Base-by-base conservation (phyloP, 768 basidiomycete genomes). In the Amanita phalloides region DNA sequence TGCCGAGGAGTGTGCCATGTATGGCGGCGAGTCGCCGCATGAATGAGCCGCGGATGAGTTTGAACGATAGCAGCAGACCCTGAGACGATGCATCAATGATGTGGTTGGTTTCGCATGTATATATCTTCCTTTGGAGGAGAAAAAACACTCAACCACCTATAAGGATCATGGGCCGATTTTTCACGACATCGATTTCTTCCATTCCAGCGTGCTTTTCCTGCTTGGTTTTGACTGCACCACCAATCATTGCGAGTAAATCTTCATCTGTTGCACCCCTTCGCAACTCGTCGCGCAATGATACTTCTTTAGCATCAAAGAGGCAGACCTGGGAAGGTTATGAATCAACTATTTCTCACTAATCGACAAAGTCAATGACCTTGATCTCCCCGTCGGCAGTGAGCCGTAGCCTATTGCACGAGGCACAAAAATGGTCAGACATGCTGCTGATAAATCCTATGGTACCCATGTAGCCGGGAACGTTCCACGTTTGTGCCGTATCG, bases 371-470 rank as follows among this genome's bases (percentile, higher is more conserved):
- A 54, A 33, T 13, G 55, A 78, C 89, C 76, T 94, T 94, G 58
- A 94, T 87, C 61, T 92, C 80, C 5, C 92, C 90, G 58, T 94
- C 90, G 10, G 90, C 86, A n/a, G 88, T 92, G 43, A 94, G 71
- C 38, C 91, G 74, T 46, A 93, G 70, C 52, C 90, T 76, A 59
- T 90, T 91, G 68, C 90, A 94, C 1, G 83, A 81, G 1, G 79
- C 75, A 65, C 90, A 93, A 60, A 94, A 91, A 66, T 92, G 90
- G 65, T 94, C 90, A 14, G 89, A 92, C 90, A 91, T 91, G 70
- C 86, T 90, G 61, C 82, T 89, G 61, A 94, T 94, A 66, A 93
- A 90, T n/a, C 84, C 90, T 64, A 84, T 76, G 61, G 71, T 78
- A 21, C 90, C 90, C 54, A 55, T 57, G 61, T 82, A 78, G 4